Percentiles rank a stretch among this genome's conserved stretches.
Evolutionary conservation across 495 filamentous ascomycete species (phyloP).

Genomic region (Tuber microsphaerosporum): DNA sequence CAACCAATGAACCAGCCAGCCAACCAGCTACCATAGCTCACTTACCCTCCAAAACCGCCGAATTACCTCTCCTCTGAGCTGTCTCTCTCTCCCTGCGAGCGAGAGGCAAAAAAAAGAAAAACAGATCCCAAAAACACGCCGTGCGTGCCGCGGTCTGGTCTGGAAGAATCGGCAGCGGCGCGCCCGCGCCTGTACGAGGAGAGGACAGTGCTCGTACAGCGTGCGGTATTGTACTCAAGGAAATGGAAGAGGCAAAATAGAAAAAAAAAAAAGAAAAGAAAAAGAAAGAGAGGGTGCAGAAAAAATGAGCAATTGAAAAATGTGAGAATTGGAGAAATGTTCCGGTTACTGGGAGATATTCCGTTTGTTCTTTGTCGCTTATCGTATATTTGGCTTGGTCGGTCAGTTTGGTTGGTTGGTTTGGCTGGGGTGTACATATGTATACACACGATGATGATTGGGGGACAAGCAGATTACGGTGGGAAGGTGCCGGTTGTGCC

Average conservation of each 20-base stretch:
- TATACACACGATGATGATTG: background rate
- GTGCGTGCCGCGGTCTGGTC: slow-evolving; percentile 1
- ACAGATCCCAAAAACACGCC: background rate
- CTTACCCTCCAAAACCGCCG: background rate
- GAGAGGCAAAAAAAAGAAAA: background rate
- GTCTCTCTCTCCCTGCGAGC: background rate
- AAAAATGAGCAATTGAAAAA: background rate
- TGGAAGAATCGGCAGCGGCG: slow-evolving; percentile 1
- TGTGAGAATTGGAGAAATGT: background rate
- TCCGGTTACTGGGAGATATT: background rate
- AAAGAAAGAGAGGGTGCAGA: background rate
- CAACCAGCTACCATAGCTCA: background rate
- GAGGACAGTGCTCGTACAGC: no score
- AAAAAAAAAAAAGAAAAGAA: background rate
- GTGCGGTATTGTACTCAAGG: background rate
- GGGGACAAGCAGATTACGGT: background rate
- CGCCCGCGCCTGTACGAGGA: background rate
- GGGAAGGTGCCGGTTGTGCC: background rate
- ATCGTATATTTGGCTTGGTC: background rate
- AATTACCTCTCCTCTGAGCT: background rate
- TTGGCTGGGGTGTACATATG: background rate
- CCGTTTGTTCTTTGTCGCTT: background rate
- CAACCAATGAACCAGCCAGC: no score
- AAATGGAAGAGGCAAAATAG: background rate
- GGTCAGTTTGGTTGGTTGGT: background rate